Evolutionary conservation across 805 yeast genomes (phyloP).

Genomic region (Wickerhamiella bombiphila): DNA sequence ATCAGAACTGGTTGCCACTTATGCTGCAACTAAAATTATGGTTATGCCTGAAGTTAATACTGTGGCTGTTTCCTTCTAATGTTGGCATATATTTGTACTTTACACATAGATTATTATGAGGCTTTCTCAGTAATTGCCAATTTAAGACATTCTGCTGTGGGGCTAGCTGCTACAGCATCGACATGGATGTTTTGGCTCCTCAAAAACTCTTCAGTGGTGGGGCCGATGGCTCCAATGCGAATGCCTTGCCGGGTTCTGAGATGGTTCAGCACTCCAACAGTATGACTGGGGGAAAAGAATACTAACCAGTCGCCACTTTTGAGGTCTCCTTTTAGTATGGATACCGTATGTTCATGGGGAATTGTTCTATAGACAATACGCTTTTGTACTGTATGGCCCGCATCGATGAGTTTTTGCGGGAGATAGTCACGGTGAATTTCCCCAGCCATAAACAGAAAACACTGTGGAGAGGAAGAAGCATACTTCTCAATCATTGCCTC

Average conservation of each 20-base stretch:
- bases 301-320: constrained; percentile 47
- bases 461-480: constrained; percentile 10
- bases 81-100: neutral
- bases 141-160: constrained; percentile 49
- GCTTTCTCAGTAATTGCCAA: too few relatives aligned
- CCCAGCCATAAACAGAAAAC: constrained; percentile 63
- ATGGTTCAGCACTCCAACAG: constrained; percentile 42
- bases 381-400: constrained; percentile 38
- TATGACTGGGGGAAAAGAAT: constrained; percentile 86
- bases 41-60: constrained; percentile 58
- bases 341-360: constrained; percentile 32
- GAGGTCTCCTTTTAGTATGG: constrained; percentile 16
- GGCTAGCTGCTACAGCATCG: constrained; percentile 51
- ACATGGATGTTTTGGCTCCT: constrained; percentile 38
- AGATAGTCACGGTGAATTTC: constrained; percentile 69
- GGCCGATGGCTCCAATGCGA: constrained; percentile 75
- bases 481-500: constrained; percentile 36
- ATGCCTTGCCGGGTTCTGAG: constrained; percentile 19
- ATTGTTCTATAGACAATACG: constrained; percentile 56
- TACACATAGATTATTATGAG: too few relatives aligned
- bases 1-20: constrained; percentile 50
- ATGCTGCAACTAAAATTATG: constrained; percentile 52
- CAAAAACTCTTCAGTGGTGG: constrained; percentile 64
- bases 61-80: constrained; percentile 43
- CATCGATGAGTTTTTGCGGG: constrained; percentile 39